Evolutionary conservation across 2,329 filamentous ascomycete species (phyloP).

Genomic region (Fusarium sacchari): DNA sequence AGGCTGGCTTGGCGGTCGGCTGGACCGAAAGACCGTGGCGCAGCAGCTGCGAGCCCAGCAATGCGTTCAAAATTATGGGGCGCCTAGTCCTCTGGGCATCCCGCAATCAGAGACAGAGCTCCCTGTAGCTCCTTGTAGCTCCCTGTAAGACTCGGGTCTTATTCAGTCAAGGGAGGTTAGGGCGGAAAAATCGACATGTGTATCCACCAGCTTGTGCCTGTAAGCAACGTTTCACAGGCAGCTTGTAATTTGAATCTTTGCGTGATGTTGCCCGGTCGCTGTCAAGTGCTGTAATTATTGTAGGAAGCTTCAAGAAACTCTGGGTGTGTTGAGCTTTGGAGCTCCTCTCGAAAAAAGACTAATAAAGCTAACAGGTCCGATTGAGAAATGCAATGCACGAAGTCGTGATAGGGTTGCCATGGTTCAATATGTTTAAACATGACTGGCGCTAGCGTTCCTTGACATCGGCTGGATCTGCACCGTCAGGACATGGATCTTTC

Average conservation of each 20-base stretch:
- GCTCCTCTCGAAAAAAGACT: not conserved
- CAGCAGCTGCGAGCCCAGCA: conserved; percentile 41
- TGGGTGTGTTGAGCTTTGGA: not conserved
- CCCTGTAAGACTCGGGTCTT: conserved; percentile 33
- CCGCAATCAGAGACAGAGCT: conserved; percentile 35
- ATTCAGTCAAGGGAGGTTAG: conserved; percentile 35
- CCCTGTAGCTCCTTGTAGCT: conserved; percentile 40
- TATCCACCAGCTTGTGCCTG: conserved; percentile 37
- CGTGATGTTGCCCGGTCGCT: not conserved
- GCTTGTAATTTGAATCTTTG: not conserved
- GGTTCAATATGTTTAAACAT: conserved; percentile 42
- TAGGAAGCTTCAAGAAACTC: not conserved
- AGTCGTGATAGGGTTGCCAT: conserved; percentile 43
- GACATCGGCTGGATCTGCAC: conserved; percentile 45
- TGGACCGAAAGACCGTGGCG: conserved; percentile 45
- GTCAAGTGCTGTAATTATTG: not conserved
- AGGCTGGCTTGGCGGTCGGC: conserved; percentile 46
- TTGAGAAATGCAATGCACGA: conserved; percentile 28
- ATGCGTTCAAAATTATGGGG: conserved; percentile 43
- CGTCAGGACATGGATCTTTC: conserved; percentile 42
- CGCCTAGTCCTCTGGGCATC: conserved; percentile 38
- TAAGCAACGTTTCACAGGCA: conserved; percentile 22
- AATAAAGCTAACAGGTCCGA: conserved; percentile 3
- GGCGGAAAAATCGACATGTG: conserved; percentile 27
- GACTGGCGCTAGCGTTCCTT: conserved; percentile 41